Conservation (phyloP, 2,329 filamentous ascomycete species). For the Xylariaceae sp. region DNA sequence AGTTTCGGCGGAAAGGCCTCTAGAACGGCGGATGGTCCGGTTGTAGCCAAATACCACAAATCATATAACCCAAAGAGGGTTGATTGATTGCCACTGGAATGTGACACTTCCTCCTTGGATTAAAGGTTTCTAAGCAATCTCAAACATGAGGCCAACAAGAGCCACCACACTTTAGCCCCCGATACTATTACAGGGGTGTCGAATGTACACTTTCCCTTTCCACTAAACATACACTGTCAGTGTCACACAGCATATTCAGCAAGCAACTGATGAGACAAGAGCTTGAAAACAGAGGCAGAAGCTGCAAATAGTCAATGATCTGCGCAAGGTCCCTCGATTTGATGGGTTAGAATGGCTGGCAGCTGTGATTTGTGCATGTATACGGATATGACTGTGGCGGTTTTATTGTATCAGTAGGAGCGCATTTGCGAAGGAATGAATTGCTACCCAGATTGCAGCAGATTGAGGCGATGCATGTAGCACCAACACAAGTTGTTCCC, state of each 20-base stretch:
- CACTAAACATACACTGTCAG: no score
- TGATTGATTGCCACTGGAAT: conserved; percentile 22
- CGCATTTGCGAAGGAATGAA: conserved; percentile 17
- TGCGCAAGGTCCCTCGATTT: conserved; percentile 17
- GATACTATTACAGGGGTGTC: not conserved
- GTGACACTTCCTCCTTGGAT: conserved; percentile 13
- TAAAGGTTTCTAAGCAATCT: not conserved
- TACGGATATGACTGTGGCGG: conserved; percentile 15
- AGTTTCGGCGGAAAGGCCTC: conserved; percentile 13
- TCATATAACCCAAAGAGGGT: conserved; percentile 22
- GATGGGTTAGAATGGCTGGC: conserved; percentile 14
- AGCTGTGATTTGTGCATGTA: conserved; percentile 21
- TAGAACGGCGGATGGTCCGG: conserved; percentile 20
- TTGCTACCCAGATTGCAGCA: no score
- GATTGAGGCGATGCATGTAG: conserved; percentile 21
- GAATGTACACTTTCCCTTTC: no score
- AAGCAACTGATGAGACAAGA: not conserved
- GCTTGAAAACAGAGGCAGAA: conserved; percentile 3
- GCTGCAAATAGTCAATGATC: conserved; percentile 17
- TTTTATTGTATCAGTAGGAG: conserved; percentile 11
- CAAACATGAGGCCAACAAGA: conserved; percentile 16
- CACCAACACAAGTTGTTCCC: conserved; percentile 22
- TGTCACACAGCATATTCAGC: not conserved
- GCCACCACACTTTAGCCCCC: not conserved
- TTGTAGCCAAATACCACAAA: conserved; percentile 17